A percentile compares a stretch with the other conserved stretches of the same genome.
phyloP scores from a whole-genome alignment of 768 basidiomycete species.

The Suillus plorans region DNA sequence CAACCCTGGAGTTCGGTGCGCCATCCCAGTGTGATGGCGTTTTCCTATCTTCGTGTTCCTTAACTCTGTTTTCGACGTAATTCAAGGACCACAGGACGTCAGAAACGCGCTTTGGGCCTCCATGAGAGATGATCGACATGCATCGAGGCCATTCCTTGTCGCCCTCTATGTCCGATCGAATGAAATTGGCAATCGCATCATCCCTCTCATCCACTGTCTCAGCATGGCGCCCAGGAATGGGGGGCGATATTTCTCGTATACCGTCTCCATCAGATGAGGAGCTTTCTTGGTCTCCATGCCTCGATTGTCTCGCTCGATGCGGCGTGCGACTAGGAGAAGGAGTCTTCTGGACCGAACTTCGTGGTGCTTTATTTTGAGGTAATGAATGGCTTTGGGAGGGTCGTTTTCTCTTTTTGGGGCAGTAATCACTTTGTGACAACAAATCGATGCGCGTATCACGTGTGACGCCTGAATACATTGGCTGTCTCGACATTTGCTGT shows the following conservation, averaged over 20 bases:
- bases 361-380: neutral
- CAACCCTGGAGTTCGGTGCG: conserved; percentile 37
- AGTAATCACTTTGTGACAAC: conserved; percentile 22
- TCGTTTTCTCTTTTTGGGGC: conserved; percentile 9
- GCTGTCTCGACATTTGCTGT: conserved; percentile 4
- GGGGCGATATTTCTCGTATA: conserved; percentile 18
- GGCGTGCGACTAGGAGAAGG: neutral
- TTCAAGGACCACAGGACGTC: conserved; percentile 49
- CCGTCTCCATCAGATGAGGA: neutral
- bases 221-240: conserved; percentile 25
- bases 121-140: conserved; percentile 38
- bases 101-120: conserved; percentile 37
- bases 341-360: neutral
- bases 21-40: conserved; percentile 43
- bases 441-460: conserved; percentile 30
- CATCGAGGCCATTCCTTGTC: conserved; percentile 47
- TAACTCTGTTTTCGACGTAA: conserved; percentile 51
- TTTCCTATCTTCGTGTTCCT: conserved; percentile 41
- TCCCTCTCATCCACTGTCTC: conserved; percentile 41
- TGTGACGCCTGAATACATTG: conserved; percentile 16
- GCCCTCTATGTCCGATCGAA: conserved; percentile 43
- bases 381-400: neutral
- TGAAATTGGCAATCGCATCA: conserved; percentile 41
- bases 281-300: neutral
- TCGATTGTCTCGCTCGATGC: neutral